phyloP scores from a whole-genome alignment of 495 filamentous ascomycete genomes.

The Xylaria intraflava region DNA sequence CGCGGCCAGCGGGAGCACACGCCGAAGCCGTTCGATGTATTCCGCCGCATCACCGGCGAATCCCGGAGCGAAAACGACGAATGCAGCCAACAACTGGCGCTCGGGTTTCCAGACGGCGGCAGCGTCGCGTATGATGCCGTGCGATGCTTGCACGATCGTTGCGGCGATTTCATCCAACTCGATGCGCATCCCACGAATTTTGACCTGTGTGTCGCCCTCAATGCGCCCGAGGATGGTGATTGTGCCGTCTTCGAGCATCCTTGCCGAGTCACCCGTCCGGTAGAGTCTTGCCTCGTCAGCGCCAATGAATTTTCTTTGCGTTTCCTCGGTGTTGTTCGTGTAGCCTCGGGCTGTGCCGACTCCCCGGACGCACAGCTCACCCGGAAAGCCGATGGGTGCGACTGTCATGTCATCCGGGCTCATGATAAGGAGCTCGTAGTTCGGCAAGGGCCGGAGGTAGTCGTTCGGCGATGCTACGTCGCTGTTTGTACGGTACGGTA shows the following conservation, averaged over 20 bases:
- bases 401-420: constrained; percentile 32
- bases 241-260: constrained; percentile 22
- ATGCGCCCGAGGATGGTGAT: constrained; percentile 30
- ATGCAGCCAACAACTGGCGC: no score
- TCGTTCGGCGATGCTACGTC: background rate
- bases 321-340: constrained; percentile 18
- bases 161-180: constrained; percentile 29
- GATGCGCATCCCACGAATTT: constrained; percentile 35
- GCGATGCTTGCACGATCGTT: no score
- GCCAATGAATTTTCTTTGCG: constrained; percentile 23
- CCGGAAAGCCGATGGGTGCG: constrained; percentile 26
- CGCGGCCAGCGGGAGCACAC: no score
- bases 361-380: constrained; percentile 33
- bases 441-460: constrained; percentile 6
- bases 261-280: constrained; percentile 33
- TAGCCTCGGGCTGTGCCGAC: constrained; percentile 24
- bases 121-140: no score
- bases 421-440: constrained; percentile 35
- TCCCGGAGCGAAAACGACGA: no score
- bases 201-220: constrained; percentile 32
- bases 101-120: no score
- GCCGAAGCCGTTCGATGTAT: no score
- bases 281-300: constrained; percentile 15
- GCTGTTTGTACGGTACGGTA: background rate
- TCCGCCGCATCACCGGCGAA: no score